These are phyloP conservation scores for Citrullus mucosospermus DNA, from an alignment of 306 rosid genomes.

Conservation along the genomic window DNA sequence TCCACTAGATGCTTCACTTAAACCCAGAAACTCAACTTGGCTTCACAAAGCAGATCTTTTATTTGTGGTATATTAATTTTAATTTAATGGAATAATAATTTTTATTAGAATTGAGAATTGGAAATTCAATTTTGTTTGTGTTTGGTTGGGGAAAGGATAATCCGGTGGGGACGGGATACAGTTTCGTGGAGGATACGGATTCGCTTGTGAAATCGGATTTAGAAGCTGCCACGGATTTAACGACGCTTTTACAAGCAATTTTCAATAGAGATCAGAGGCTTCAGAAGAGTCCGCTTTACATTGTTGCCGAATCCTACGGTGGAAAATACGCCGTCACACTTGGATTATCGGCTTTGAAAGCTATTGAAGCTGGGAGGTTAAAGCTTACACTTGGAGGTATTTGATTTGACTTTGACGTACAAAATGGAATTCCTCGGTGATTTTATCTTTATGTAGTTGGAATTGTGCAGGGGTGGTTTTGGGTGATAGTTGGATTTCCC, in stretches of 20 bases:
- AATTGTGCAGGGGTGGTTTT: slow-evolving; percentile 59
- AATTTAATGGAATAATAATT: background rate
- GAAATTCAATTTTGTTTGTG: background rate
- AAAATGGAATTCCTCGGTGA: too few species aligned
- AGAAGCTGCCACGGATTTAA: slow-evolving; percentile 73
- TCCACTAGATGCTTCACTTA: slow-evolving; percentile 4
- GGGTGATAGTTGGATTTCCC: slow-evolving; percentile 98
- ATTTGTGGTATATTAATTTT: background rate
- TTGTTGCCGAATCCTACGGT: slow-evolving; percentile 94
- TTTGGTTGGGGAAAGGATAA: slow-evolving; percentile 35
- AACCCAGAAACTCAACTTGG: slow-evolving; percentile 16
- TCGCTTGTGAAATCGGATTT: slow-evolving; percentile 58
- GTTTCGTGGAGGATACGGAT: slow-evolving; percentile 52
- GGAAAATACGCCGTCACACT: slow-evolving; percentile 81
- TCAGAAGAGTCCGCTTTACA: slow-evolving; percentile 67
- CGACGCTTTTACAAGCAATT: slow-evolving; percentile 39
- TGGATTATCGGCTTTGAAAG: slow-evolving; percentile 49
- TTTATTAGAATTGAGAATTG: background rate
- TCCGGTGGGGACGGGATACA: slow-evolving; percentile 91
- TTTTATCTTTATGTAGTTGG: too few species aligned
- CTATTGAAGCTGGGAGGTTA: slow-evolving; percentile 44
- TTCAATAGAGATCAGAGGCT: slow-evolving; percentile 49
- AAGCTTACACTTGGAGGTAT: slow-evolving; percentile 74
- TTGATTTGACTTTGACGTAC: background rate
- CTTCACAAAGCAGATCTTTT: slow-evolving; percentile 7